Evolutionary conservation across 1,139 yeast species (phyloP).

Genomic region (Debaryomycetaceae sp.): DNA sequence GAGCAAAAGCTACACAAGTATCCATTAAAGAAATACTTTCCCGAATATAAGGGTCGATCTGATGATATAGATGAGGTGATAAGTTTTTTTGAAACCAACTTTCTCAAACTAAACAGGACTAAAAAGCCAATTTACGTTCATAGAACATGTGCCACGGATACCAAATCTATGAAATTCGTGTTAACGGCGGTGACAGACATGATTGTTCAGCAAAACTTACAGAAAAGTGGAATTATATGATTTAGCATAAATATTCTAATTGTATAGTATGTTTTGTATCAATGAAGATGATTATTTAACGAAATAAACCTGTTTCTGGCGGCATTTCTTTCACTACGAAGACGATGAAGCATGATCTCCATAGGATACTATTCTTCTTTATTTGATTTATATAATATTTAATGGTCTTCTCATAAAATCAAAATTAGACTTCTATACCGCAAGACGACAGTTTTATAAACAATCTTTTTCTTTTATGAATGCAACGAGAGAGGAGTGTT

Average conservation of each 20-base stretch:
- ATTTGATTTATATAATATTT: too few species aligned
- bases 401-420: constrained; percentile 4
- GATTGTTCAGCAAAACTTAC: constrained; percentile 78
- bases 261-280: too few species aligned
- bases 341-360: constrained; percentile 4
- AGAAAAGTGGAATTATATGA: constrained; percentile 71
- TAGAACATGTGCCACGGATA: constrained; percentile 94
- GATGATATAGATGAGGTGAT: constrained; percentile 65
- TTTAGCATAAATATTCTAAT: not conserved
- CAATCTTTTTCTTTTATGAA: constrained; percentile 5
- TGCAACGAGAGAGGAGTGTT: constrained; percentile 6
- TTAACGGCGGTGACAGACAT: constrained; percentile 90
- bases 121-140: constrained; percentile 83
- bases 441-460: constrained; percentile 3
- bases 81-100: constrained; percentile 63
- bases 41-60: constrained; percentile 63
- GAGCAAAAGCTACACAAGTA: constrained; percentile 63
- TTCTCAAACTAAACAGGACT: constrained; percentile 59
- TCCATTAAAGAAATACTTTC: constrained; percentile 67
- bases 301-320: too few species aligned
- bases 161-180: constrained; percentile 82
- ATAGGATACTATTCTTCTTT: not conserved
- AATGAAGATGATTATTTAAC: too few species aligned
- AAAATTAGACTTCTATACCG: constrained; percentile 1
- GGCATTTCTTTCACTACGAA: constrained; percentile 3